Evolutionary conservation across 2,329 filamentous ascomycete genomes (phyloP).

Genomic region (Penicillium frequentans): DNA sequence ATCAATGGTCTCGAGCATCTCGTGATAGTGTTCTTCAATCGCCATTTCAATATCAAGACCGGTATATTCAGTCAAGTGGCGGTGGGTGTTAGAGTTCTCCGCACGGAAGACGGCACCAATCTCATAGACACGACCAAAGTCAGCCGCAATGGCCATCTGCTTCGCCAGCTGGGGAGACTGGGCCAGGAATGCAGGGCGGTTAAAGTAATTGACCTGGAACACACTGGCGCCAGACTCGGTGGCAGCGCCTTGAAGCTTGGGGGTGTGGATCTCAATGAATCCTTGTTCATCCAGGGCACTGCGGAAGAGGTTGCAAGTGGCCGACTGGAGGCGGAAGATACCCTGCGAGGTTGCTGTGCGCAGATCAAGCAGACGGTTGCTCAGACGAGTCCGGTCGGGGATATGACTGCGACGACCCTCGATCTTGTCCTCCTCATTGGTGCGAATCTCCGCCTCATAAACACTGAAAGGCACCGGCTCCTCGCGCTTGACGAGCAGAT

Average conservation of each 20-base stretch:
- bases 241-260: slow-evolving; percentile 84
- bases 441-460: slow-evolving; percentile 66
- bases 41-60: slow-evolving; percentile 92
- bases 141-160: slow-evolving; percentile 87
- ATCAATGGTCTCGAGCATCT: slow-evolving; percentile 78
- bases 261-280: slow-evolving; percentile 92
- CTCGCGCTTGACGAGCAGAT: slow-evolving; percentile 61
- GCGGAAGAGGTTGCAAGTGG: slow-evolving; percentile 78
- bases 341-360: slow-evolving; percentile 83
- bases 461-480: slow-evolving; percentile 68
- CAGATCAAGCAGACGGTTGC: slow-evolving; percentile 79
- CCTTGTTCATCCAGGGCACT: slow-evolving; percentile 69
- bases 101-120: slow-evolving; percentile 88
- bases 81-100: slow-evolving; percentile 93
- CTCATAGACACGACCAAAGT: slow-evolving; percentile 87
- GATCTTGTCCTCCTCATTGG: slow-evolving; percentile 55
- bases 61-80: slow-evolving; percentile 92
- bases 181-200: slow-evolving; percentile 79
- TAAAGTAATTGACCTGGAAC: slow-evolving; percentile 91
- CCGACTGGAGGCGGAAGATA: slow-evolving; percentile 83
- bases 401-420: slow-evolving; percentile 62
- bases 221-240: slow-evolving; percentile 91
- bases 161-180: slow-evolving; percentile 92
- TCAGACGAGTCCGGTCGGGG: slow-evolving; percentile 70
- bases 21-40: slow-evolving; percentile 85